phyloP scores from a whole-genome alignment of 2,329 filamentous ascomycete species.

The Phoma sp. region DNA sequence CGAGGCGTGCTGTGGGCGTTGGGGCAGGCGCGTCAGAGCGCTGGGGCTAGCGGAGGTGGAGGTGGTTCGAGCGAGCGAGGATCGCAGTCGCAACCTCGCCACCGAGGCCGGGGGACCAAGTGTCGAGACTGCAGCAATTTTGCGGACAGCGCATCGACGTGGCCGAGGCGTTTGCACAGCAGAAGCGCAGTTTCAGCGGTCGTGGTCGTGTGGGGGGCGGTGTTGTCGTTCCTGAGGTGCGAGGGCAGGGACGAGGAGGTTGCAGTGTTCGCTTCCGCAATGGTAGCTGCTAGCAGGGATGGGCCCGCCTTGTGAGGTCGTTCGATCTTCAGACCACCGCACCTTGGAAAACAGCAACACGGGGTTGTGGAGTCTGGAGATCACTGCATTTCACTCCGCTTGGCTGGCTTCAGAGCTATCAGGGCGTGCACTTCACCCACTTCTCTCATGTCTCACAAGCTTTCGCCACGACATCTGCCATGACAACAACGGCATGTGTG shows the following conservation, averaged over 20 bases:
- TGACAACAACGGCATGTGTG: background rate
- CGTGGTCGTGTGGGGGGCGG: slow-evolving; percentile 21
- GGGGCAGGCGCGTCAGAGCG: slow-evolving; percentile 27
- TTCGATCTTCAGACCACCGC: slow-evolving; percentile 14
- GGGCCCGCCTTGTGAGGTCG: background rate
- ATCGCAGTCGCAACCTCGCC: slow-evolving; percentile 37
- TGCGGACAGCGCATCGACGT: slow-evolving; percentile 31
- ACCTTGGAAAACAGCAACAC: slow-evolving; percentile 9
- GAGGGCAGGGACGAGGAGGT: slow-evolving; percentile 34
- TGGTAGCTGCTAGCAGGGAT: slow-evolving; percentile 5
- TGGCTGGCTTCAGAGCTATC: background rate
- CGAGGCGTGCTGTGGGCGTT: slow-evolving; percentile 24
- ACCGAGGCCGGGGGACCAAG: slow-evolving; percentile 27
- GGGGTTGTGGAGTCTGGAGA: background rate
- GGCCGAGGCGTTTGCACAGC: slow-evolving; percentile 3
- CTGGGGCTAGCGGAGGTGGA: slow-evolving; percentile 32
- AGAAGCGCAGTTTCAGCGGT: slow-evolving; percentile 7
- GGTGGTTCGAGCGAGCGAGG: slow-evolving; percentile 21
- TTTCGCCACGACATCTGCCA: background rate
- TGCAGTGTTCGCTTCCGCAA: slow-evolving; percentile 7
- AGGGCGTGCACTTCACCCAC: background rate
- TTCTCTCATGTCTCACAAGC: background rate
- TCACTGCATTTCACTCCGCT: background rate
- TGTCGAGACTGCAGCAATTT: slow-evolving; percentile 29
- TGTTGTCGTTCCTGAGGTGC: slow-evolving; percentile 25